Evolutionary conservation across 1,284 basidiomycete species (phyloP).

Genomic region (Neotropicomus parvogracilis): DNA sequence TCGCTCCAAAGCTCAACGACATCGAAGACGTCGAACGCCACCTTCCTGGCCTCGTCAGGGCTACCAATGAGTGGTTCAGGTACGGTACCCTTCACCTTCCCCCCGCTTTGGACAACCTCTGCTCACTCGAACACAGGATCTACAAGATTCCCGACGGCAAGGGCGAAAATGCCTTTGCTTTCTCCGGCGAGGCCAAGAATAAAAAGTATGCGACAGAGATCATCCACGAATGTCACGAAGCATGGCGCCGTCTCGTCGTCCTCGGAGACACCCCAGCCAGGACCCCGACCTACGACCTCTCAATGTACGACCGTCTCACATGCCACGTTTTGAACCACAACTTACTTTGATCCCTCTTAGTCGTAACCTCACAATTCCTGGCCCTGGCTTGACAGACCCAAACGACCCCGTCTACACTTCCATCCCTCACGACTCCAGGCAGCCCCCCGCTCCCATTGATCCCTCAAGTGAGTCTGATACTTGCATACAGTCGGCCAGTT

Average conservation of each 20-base stretch:
- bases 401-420: conserved; percentile 63
- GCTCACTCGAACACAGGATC: conserved; percentile 53
- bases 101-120: not conserved
- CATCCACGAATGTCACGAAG: conserved; percentile 98
- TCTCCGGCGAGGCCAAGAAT: conserved; percentile 99
- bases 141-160: conserved; percentile 99
- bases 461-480: conserved; percentile 64
- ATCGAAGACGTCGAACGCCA: conserved; percentile 99
- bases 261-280: conserved; percentile 72
- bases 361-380: conserved; percentile 65
- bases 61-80: conserved; percentile 98
- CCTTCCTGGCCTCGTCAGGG: conserved; percentile 92
- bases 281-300: conserved; percentile 69
- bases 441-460: conserved; percentile 83
- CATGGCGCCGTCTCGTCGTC: conserved; percentile 91
- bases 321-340: conserved; percentile 1
- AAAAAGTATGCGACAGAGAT: conserved; percentile 99
- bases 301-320: conserved; percentile 58
- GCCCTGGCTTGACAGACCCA: conserved; percentile 64
- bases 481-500: conserved; percentile 1
- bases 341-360: conserved; percentile 37
- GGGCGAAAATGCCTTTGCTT: conserved; percentile 98
- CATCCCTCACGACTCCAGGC: conserved; percentile 78
- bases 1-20: conserved; percentile 96
- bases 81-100: conserved; percentile 47